Evolutionary conservation across 208 protist genomes (phyloP).

Genomic region (Leishmania turanica): DNA sequence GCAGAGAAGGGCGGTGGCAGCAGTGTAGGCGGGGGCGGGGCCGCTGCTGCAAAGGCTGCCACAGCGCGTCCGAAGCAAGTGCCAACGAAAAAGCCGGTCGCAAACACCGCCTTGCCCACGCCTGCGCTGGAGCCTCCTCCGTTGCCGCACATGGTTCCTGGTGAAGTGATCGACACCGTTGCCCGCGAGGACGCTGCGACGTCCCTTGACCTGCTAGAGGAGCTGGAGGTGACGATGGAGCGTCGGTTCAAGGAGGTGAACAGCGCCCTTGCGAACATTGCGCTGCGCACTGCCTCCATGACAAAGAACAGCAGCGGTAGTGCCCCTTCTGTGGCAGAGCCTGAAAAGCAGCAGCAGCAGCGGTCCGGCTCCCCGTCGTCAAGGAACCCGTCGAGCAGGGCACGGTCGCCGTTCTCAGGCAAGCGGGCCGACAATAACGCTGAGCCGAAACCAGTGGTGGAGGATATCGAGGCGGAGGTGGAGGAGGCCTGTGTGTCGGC

Average conservation of each 20-base stretch:
- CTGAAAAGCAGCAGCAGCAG: conserved; percentile 4
- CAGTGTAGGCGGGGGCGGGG: neutral
- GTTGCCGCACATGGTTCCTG: conserved; percentile 1
- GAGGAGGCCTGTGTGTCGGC: neutral
- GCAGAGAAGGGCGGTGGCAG: neutral
- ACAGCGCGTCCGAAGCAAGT: neutral
- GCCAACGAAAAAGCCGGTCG: conserved; percentile 6
- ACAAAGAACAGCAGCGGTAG: conserved; percentile 7
- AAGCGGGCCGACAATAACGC: conserved; percentile 2
- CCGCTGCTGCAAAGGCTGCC: neutral
- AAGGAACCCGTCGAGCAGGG: neutral
- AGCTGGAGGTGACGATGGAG: conserved; percentile 62
- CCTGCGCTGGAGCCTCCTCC: neutral
- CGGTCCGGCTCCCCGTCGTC: neutral
- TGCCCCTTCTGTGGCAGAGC: neutral
- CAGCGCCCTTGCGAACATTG: conserved; percentile 43
- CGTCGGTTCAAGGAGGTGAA: conserved; percentile 73
- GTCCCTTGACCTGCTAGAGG: conserved; percentile 67
- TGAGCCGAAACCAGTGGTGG: neutral
- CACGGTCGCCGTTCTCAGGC: neutral
- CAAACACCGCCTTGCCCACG: neutral
- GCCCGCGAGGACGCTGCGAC: conserved; percentile 77
- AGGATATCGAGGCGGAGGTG: neutral
- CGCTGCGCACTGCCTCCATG: conserved; percentile 27
- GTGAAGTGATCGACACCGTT: conserved; percentile 56